Conservation (phyloP, 305 asterid genomes). For the Fraxinus velutina region DNA sequence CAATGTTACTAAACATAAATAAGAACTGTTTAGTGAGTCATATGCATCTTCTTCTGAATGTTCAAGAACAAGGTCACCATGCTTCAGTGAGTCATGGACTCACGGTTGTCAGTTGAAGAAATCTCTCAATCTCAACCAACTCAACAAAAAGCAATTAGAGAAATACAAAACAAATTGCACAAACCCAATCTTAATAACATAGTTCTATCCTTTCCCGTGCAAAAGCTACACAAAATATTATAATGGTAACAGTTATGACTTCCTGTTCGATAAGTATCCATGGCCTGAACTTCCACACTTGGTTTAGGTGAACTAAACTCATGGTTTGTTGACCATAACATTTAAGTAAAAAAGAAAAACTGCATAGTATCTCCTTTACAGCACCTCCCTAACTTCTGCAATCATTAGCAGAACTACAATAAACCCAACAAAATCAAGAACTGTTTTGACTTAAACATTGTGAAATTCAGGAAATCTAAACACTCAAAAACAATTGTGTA, state of each 20-base stretch:
- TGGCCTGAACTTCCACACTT: background rate
- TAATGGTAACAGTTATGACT: background rate
- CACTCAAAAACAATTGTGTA: background rate
- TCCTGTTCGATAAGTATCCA: background rate
- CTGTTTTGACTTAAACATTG: background rate
- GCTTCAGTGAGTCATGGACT: background rate
- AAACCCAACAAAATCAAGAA: background rate
- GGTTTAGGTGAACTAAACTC: background rate
- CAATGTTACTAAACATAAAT: background rate
- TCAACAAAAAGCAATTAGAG: background rate
- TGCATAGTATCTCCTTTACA: background rate
- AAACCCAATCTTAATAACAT: background rate
- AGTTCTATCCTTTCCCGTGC: background rate
- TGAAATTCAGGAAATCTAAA: background rate
- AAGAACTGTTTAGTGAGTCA: background rate
- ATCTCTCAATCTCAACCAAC: background rate
- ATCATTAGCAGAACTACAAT: background rate
- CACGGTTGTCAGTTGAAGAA: background rate
- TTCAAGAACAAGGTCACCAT: background rate
- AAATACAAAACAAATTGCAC: background rate
- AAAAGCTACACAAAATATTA: background rate
- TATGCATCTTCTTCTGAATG: background rate
- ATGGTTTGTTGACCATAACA: background rate
- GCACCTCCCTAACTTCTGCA: background rate
- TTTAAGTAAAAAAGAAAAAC: background rate